Evolutionary conservation across 2,329 filamentous ascomycete genomes (phyloP), one percentile per base, ranked within the genome.

Genomic region (Cercospora sesami): DNA sequence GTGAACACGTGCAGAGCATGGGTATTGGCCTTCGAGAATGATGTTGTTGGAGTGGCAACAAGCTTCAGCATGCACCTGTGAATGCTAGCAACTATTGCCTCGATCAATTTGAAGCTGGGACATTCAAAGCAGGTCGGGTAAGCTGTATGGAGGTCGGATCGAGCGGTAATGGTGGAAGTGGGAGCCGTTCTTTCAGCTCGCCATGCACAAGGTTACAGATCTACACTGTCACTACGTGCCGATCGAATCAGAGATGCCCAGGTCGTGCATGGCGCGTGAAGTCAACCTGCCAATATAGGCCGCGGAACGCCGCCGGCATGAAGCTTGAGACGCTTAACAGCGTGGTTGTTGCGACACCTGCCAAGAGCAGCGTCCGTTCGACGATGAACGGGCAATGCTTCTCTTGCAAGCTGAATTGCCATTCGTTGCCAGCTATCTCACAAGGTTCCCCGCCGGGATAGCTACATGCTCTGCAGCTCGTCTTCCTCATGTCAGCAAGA

Each of bases 111-210:
- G 48, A 18, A 36, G 30, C 55, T 59, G 55, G 55, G 31, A 59
- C 55, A 5, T 59, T 36, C 23, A 55, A 2, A 36, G 10, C 9
- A 30, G 26, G 10, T 59, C 14, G 6, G 55, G 8, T 14, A 59
- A 59, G 55, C 55, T 36, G 2, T 59, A 12, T 59, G 55, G 31
- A 59, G 16, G 55, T 36, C 55, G 55, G 55, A 59, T 59, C 55
- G 55, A 59, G 55, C 55, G 55, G 55, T 33, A 33, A 33, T 12
- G 28, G 55, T 59, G 55, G 55, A 23, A 33, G 55, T 16, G 28
- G 55, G 18, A 33, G 55, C 55, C 55, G 55, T 59, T 18, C n/a
- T 10, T 10, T 23, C 55, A 31, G 55, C 55, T 59, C 55, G 21
- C 36, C 36, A 42, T 31, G 28, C 55, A 31, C 8, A 36, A 59